These are phyloP conservation scores for Amanita fuliginea DNA, from an alignment of 768 basidiomycete genomes.

Conservation along the genomic window DNA sequence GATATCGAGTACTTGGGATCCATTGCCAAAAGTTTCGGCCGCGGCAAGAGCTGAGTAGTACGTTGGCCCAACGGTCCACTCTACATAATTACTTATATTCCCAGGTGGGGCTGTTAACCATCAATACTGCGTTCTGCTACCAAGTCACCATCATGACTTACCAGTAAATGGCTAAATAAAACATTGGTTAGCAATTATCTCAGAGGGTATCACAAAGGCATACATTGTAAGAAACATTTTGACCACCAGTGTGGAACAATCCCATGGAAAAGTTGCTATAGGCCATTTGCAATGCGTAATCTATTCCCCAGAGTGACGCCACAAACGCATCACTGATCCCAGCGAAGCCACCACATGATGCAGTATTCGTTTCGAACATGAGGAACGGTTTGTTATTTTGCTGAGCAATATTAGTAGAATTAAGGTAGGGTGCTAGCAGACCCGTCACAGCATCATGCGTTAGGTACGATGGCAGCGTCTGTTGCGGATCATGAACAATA, in stretches of 20 bases:
- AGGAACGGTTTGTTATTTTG: conserved; percentile 35
- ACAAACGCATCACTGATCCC: conserved; percentile 55
- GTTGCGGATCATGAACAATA: conserved; percentile 27
- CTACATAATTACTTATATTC: conserved; percentile 44
- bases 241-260: conserved; percentile 52
- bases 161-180: conserved; percentile 43
- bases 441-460: conserved; percentile 41
- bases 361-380: conserved; percentile 67
- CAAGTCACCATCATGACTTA: conserved; percentile 21
- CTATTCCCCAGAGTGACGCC: conserved; percentile 54
- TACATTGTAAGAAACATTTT: conserved; percentile 60
- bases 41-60: conserved; percentile 67
- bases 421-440: conserved; percentile 42
- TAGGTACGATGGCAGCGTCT: conserved; percentile 42
- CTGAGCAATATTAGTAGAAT: conserved; percentile 34
- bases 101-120: conserved; percentile 41
- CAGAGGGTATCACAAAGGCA: conserved; percentile 14
- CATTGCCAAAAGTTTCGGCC: conserved; percentile 61
- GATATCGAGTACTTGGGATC: conserved; percentile 57
- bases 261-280: conserved; percentile 44
- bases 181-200: conserved; percentile 15
- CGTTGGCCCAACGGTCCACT: conserved; percentile 70
- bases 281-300: conserved; percentile 56
- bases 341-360: conserved; percentile 58
- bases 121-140: conserved; percentile 12